Conservation (phyloP, 176 grass and related monocot species). For the Eleusine indica region DNA sequence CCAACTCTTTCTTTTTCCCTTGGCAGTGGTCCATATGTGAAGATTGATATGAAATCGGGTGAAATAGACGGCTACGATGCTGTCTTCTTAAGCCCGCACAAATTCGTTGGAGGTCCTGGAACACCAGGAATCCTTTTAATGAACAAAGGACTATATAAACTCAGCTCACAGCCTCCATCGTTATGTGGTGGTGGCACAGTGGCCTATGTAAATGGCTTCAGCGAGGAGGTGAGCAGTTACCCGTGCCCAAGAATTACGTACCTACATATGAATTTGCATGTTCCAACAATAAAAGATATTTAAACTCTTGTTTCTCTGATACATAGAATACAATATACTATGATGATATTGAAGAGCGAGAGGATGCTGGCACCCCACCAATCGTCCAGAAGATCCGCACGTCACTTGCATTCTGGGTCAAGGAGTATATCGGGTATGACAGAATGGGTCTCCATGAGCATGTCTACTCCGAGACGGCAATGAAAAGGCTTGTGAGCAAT, state of each 20-base stretch:
- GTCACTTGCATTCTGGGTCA: slow-evolving; percentile 70
- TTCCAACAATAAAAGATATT: background rate
- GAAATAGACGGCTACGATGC: slow-evolving; percentile 76
- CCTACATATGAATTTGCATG: too few relatives aligned
- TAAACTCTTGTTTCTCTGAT: background rate
- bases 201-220: slow-evolving; percentile 65
- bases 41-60: slow-evolving; percentile 74
- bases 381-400: slow-evolving; percentile 75
- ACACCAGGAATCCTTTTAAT: slow-evolving; percentile 74
- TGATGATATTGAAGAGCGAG: slow-evolving; percentile 61
- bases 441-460: slow-evolving; percentile 47
- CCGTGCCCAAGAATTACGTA: background rate
- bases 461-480: slow-evolving; percentile 41
- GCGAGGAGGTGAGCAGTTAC: slow-evolving; percentile 49
- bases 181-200: slow-evolving; percentile 72
- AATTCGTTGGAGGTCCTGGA: slow-evolving; percentile 70
- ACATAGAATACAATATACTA: slow-evolving; percentile 67
- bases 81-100: slow-evolving; percentile 72
- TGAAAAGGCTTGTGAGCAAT: slow-evolving; percentile 37
- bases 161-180: slow-evolving; percentile 54
- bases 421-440: slow-evolving; percentile 60
- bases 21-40: slow-evolving; percentile 69
- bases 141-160: slow-evolving; percentile 65
- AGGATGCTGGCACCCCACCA: slow-evolving; percentile 63
- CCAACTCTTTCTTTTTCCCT: background rate